Evolutionary conservation across 2,329 filamentous ascomycete genomes (phyloP).

Genomic region (Ceratocystis diversiconidia): DNA sequence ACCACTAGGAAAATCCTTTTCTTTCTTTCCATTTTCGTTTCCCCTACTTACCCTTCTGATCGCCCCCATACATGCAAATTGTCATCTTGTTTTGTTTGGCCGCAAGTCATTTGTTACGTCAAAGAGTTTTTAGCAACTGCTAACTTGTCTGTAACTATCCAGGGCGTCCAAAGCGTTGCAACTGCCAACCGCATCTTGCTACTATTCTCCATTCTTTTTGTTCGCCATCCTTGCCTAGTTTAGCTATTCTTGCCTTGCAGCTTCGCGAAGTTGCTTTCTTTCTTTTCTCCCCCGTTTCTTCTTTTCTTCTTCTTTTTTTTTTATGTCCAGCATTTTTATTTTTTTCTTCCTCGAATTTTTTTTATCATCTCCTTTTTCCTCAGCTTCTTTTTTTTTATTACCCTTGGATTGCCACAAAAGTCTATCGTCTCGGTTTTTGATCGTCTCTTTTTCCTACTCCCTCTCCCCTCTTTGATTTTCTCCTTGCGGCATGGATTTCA

Average conservation of each 20-base stretch:
- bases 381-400: not conserved
- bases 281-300: not conserved
- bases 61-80: not conserved
- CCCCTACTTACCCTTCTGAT: not conserved
- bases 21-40: not conserved
- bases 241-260: not conserved
- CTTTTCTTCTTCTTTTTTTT: not conserved
- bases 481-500: slow-evolving; percentile 15
- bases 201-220: not conserved
- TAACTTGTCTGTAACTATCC: not conserved
- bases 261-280: not conserved
- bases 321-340: not conserved
- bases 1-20: not conserved
- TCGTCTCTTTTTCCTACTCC: not conserved
- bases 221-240: slow-evolving; percentile 3
- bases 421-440: slow-evolving; percentile 25
- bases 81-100: not conserved
- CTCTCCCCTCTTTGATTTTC: not conserved
- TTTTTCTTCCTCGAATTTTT: not conserved
- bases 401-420: slow-evolving; percentile 24
- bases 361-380: not conserved
- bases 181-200: not conserved
- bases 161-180: not conserved
- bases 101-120: not conserved
- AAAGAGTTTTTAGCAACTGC: not conserved